Base-by-base conservation (phyloP, 768 basidiomycete genomes). In the Boletales sp. region DNA sequence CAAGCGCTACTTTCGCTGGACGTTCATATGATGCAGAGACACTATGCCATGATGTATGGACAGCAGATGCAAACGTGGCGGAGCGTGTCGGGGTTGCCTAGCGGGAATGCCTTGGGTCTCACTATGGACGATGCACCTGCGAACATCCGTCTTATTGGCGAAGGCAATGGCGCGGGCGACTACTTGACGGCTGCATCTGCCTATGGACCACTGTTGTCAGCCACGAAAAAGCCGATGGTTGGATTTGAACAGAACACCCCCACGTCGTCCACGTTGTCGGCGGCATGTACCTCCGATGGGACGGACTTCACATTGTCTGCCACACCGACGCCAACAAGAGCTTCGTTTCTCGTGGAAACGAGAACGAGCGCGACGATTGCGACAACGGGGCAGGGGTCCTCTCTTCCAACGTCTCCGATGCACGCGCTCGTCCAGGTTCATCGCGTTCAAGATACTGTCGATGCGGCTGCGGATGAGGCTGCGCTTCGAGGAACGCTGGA, bases 391-490 rank as follows among this genome's bases (percentile, higher is more conserved):
- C 25, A 28, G 6, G 25, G 3, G 5, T 7, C 25, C 7, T 28
- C 25, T 28, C 19, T 47, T 5, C 11, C 44, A 19, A 15, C 6
- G 12, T 34, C 34, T 28, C 48, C 56, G 14, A 49, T 57, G 37
- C 30, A 38, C 18, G 61, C 51, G 5, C 57, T 63, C 37, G 39
- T 17, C 14, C 53, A 62, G 28, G 39, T 65, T 9, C 63, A 55
- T 28, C 50, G n/a, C 7, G 63, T 44, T 10, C 62, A 63, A 47
- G 63, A 63, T 19, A 48, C 53, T 17, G 48, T 52, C 15, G 63
- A 63, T 35, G 50, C 60, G 4, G 60, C 57, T 31, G 60, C 31
- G 7, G 62, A 63, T 17, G 59, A 54, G 45, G 63, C 47, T 17
- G 43, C 63, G 6, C 63, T 65, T 41, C 63, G 44, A 17, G 55